Evolutionary conservation across 805 yeast genomes (phyloP), one percentile per base, ranked within the genome.

Genomic region (Brettanomyces sp.): DNA sequence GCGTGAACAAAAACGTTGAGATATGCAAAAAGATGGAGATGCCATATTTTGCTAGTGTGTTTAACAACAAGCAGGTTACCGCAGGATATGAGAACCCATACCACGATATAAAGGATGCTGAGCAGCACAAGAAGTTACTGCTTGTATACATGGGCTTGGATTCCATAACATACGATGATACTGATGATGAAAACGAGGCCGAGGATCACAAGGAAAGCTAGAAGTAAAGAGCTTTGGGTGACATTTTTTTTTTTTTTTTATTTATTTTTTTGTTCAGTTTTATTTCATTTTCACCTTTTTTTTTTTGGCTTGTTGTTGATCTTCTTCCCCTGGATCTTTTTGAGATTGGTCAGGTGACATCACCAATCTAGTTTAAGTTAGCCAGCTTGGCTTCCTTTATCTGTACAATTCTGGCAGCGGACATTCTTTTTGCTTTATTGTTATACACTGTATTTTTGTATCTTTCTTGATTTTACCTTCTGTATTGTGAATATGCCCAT

Each of bases 71-170:
- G 43, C 65, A 61, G 30, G 50, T 62, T 42, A 51, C 49, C 1
- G 38, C 46, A 14, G 61, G 59, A 9, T 62, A 62, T 42, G 44
- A 41, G n/a, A 55, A 52, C 44, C 55, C 55, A 5, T 50, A 46
- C 32, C 49, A 51, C 42, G 67, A 61, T 45, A 62, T 62, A 18
- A 59, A 55, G 43, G 65, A 62, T 45, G 51, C 59, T 33, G 65
- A 62, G 21, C 51, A 59, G 34, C 66, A 64, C 42, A 55, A 62
- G 40, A 64, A 64, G 44, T 51, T 64, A 50, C 51, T 64, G 60
- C 47, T 64, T 39, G 65, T 64, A n/a, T 64, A 64, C 47, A 62
- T 62, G 64, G 68, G 68, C 6, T 49, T 64, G 41, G 67, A 64
- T 45, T 52, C 65, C 3, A 64, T 64, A 39, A 53, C 63, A 33